Base-by-base conservation (phyloP, 352 stramenopile genomes). In the Phytophthora sansomeana region DNA sequence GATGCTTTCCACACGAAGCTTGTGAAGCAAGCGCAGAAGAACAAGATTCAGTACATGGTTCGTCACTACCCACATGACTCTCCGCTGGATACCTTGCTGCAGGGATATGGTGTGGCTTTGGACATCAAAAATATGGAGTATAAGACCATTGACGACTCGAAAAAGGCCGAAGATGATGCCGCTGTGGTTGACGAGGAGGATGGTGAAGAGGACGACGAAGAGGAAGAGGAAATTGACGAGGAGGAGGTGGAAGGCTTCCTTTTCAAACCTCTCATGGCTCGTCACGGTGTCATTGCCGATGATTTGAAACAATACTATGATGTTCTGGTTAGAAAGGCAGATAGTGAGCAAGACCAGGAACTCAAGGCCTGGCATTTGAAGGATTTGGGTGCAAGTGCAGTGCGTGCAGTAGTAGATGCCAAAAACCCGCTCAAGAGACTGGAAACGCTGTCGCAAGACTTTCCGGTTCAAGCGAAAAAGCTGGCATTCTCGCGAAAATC, bases 61-160 rank as follows among this genome's bases (percentile, higher is more conserved):
- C 88, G 90, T 30, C 90, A 96, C 50, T 93, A 81, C 17, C 75
- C 90, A 3, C 80, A 78, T 39, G 75, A 95, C 50, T 82, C 86
- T 33, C 73, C 57, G 10, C 51, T 92, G 38, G 76, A 89, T 63
- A 97, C 92, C 43, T 67, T 92, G 38, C 62, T 98, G 8, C 90
- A 97, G 50, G 96, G 95, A 17, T 98, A 98, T 56, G 94, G 94
- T 8, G 91, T 98, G 28, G 83, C 87, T 3, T 72, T 98, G 29
- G 92, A 98, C 56, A 97, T 98, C 56, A 98, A 98, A 73, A 98
- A 98, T 72, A 98, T 98, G 89, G 96, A 98, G 74, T 98, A 98
- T 75, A 97, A 97, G 68, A 98, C 94, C 7, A 95, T 98, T 57
- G 95, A 98, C 63, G 93, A 98, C 67, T 92, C 82, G 13, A 91